phyloP scores from a whole-genome alignment of 1,284 basidiomycete species.

The Ganoderma boninense region DNA sequence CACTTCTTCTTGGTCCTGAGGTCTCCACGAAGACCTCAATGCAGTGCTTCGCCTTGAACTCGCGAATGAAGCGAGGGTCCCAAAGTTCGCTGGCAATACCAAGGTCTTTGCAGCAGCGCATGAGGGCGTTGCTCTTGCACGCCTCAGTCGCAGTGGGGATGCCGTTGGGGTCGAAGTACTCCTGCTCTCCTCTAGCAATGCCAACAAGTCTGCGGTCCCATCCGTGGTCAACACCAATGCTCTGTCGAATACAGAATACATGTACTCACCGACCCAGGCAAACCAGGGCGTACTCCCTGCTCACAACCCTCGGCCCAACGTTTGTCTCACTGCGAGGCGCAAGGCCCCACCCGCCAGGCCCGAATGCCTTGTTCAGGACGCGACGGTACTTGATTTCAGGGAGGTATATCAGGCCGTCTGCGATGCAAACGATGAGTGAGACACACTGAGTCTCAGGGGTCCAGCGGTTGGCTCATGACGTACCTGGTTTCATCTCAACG shows the following conservation, averaged over 20 bases:
- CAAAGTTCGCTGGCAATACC: slow-evolving; percentile 97
- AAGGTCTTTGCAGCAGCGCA: slow-evolving; percentile 98
- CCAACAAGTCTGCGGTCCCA: slow-evolving; percentile 77
- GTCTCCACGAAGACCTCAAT: slow-evolving; percentile 90
- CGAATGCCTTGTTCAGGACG: slow-evolving; percentile 93
- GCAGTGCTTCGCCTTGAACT: slow-evolving; percentile 90
- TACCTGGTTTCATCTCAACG: slow-evolving; percentile 95
- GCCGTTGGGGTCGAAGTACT: slow-evolving; percentile 93
- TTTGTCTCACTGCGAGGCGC: slow-evolving; percentile 94
- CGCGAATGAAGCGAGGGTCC: slow-evolving; percentile 93
- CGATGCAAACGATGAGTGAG: background rate
- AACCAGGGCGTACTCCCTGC: slow-evolving; percentile 94
- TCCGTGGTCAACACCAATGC: background rate
- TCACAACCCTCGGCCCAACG: slow-evolving; percentile 89
- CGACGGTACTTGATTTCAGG: slow-evolving; percentile 99
- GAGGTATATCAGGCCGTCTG: slow-evolving; percentile 94
- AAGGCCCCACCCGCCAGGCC: slow-evolving; percentile 97
- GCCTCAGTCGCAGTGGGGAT: slow-evolving; percentile 95
- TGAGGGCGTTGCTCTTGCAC: slow-evolving; percentile 96
- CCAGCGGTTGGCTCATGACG: slow-evolving; percentile 34
- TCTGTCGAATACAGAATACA: background rate
- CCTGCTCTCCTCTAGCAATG: slow-evolving; percentile 95
- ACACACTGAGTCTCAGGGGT: background rate
- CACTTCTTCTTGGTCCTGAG: slow-evolving; percentile 88
- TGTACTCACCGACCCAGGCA: slow-evolving; percentile 82